Conservation (phyloP, 1,284 basidiomycete species). For the Leccinum pachyderme region DNA sequence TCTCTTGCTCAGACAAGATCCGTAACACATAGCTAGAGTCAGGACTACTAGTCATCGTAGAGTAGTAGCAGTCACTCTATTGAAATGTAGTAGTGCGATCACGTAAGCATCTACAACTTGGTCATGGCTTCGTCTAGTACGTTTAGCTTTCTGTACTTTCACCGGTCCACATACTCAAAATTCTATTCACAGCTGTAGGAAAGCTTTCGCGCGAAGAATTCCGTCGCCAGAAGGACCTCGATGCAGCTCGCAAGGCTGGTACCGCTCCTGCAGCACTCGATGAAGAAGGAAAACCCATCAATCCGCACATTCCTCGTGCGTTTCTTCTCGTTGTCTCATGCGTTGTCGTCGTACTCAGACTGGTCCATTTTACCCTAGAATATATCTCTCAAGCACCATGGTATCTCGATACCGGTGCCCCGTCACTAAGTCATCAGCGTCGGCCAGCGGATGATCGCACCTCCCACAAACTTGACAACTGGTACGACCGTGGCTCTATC, state of each 20-base stretch:
- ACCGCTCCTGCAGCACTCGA: constrained; percentile 94
- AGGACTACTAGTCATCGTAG: background rate
- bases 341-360: constrained; percentile 4
- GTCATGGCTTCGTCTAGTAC: constrained; percentile 49
- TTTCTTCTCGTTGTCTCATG: constrained; percentile 11
- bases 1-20: constrained; percentile 5
- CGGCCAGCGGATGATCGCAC: constrained; percentile 68
- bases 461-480: constrained; percentile 76
- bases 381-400: constrained; percentile 96
- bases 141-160: constrained; percentile 9
- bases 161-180: background rate
- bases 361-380: constrained; percentile 44
- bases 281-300: constrained; percentile 92
- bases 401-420: constrained; percentile 92
- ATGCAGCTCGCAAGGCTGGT: constrained; percentile 95
- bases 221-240: constrained; percentile 91
- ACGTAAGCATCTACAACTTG: constrained; percentile 17
- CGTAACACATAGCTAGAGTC: constrained; percentile 9
- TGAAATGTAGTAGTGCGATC: too few species aligned
- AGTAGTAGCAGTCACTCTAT: too few species aligned
- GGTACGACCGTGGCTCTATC: constrained; percentile 90
- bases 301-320: constrained; percentile 96
- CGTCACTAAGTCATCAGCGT: constrained; percentile 92
- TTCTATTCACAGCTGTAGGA: constrained; percentile 46
- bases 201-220: constrained; percentile 94